Base-by-base conservation (phyloP, 2,329 filamentous ascomycete genomes). In the Penicillium frequentans region DNA sequence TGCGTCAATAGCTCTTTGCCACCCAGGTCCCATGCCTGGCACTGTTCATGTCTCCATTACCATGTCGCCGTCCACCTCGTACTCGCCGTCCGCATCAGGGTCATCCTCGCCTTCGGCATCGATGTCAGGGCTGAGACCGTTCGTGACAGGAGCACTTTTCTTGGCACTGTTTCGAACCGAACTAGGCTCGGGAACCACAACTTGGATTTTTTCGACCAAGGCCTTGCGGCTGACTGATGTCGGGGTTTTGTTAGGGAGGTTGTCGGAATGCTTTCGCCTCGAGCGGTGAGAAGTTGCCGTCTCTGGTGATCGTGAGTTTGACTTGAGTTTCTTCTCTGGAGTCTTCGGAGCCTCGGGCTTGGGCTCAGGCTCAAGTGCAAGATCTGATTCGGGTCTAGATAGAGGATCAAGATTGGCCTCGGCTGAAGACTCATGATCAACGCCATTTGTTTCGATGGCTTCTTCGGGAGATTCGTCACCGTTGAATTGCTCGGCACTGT, bases 1-100 rank as follows among this genome's bases (percentile, higher is more conserved):
- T 68, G 67, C 66, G 60, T 63, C 57, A 54, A 48, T 39, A 26
- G 24, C 31, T 47, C 29, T 47, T 27, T 45, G 50, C 29, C 6
- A 27, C 29, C 42, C 26, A 45, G n/a, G 10, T 31, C 16, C 14
- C 16, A 24, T 47, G 19, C 19, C 27, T 26, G 24, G 39, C 11
- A 26, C 26, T 35, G n/a, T 19, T 71, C 59, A 72, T 61, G 63
- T 62, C 52, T 68, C 66, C 70, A 72, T 72, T 46, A 69, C 66
- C 35, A 65, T 58, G 50, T 68, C 68, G 26, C 59, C 66, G 50
- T 66, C 65, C 43, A 64, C 57, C 47, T 67, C 64, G 35, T 64
- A 67, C 43, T 67, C 62, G n/a, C 52, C 62, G 45, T 64, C 64
- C 23, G 62, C 63, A 53, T 72, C 68, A 1, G 63, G 63, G 43